Base-by-base conservation (phyloP, 1,284 basidiomycete genomes). In the Caloboletus firmus region DNA sequence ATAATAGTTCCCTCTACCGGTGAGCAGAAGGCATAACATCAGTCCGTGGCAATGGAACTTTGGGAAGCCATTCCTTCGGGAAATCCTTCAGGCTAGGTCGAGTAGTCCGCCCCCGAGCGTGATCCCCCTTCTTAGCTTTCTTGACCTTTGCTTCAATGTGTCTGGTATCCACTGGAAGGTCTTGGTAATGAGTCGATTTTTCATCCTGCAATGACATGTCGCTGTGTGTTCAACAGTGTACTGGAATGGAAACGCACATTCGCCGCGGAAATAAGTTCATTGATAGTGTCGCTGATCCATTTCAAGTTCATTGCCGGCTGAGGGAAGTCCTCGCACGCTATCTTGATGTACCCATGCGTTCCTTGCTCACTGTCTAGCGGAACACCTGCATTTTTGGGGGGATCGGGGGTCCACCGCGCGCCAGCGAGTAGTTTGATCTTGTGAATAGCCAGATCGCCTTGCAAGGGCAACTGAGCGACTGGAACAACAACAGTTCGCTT, bases 361-460 rank as follows among this genome's bases (percentile, higher is more conserved):
- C 54, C 79, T 62, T 80, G 82, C 36, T 71, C 71, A 34, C 73
- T 71, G 47, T 78, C 74, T 18, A 67, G 56, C 20, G 60, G 70
- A 30, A 61, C 72, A 59, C 90, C 91, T 31, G 83, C 77, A 59
- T 91, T 85, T 24, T 77, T 72, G 4, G 91, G 90, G 28, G 85
- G 81, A 26, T 83, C 79, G 5, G 83, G 84, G 15, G 85, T 82
- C 93, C 93, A 95, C 52, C 93, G 78, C 24, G 85, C 76, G 17
- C 93, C 93, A 20, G 93, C 90, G 24, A 95, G 77, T 2, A 95
- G 74, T 68, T 92, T 91, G 67, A 92, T 74, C 66, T 87, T 89
- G 68, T 93, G 88, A 11, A 87, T 70, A 5, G 92, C 89, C 28
- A 75, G 72, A 13, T 80, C 75, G 48, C 76, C 71, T 40, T 75